phyloP scores from a whole-genome alignment of 2,329 filamentous ascomycete genomes.

The Nectriaceae sp. region DNA sequence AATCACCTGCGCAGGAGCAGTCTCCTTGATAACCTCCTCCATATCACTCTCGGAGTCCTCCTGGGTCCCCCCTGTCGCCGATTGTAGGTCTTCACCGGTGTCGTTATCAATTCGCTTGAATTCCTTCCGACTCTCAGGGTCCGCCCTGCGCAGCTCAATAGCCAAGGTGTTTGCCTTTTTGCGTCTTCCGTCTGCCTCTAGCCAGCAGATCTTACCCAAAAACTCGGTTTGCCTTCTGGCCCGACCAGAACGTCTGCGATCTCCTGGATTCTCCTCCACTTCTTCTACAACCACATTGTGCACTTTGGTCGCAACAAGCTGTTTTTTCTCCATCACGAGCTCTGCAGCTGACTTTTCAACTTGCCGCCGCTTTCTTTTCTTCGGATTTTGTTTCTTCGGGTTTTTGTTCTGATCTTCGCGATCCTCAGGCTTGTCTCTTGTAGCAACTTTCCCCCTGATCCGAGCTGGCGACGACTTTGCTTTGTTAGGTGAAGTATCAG shows the following conservation, averaged over 20 bases:
- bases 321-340: neutral
- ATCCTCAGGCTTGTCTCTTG: conserved; percentile 1
- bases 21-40: neutral
- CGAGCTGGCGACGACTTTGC: neutral
- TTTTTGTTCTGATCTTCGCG: neutral
- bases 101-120: conserved; percentile 11
- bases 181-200: conserved; percentile 19
- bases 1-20: conserved; percentile 14
- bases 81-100: neutral
- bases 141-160: conserved; percentile 14
- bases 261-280: conserved; percentile 10
- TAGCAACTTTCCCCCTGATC: conserved; percentile 1
- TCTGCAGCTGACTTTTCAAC: neutral
- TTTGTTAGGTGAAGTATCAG: neutral
- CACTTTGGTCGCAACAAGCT: neutral
- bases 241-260: conserved; percentile 28
- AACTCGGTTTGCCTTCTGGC: conserved; percentile 32
- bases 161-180: conserved; percentile 9
- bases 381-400: neutral
- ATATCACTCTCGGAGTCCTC: neutral
- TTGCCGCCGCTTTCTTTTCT: neutral
- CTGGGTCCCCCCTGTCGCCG: neutral
- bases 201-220: conserved; percentile 33
- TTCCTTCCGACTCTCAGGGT: conserved; percentile 7
- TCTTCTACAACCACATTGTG: neutral